Conservation (phyloP, 495 filamentous ascomycete genomes). For the Penicillium canescens region DNA sequence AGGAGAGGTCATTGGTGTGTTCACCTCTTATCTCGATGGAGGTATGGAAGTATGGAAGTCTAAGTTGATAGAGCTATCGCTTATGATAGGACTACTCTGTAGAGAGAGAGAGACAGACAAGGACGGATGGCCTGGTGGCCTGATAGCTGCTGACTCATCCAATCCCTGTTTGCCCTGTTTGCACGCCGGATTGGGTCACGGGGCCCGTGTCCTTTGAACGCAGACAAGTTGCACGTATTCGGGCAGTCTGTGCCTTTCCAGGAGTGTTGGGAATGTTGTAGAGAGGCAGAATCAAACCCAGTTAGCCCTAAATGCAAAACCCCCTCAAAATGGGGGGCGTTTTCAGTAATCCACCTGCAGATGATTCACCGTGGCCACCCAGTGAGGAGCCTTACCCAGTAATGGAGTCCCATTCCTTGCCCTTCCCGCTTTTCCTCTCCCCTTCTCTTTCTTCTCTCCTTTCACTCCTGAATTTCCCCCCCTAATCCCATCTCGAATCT, state of each 20-base stretch:
- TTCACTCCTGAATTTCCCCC: conserved; percentile 6
- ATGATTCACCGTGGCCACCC: conserved; percentile 16
- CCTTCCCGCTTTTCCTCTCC: conserved; percentile 23
- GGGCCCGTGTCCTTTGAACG: background rate
- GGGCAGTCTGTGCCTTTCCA: background rate
- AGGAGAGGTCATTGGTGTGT: background rate
- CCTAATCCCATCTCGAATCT: background rate
- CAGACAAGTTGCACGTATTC: background rate
- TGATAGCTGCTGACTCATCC: background rate
- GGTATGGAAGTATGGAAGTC: no score
- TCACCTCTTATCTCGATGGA: no score
- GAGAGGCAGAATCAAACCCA: background rate
- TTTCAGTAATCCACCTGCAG: conserved; percentile 6
- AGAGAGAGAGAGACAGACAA: no score
- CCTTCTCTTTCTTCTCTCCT: conserved; percentile 18
- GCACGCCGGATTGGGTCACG: conserved; percentile 10
- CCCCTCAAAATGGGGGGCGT: background rate
- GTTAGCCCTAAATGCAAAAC: background rate
- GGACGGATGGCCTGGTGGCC: no score
- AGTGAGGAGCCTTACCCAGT: conserved; percentile 13
- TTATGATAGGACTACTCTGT: no score
- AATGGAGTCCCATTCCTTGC: conserved; percentile 19
- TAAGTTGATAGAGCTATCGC: no score
- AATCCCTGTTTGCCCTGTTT: conserved; percentile 10
- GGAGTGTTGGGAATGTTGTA: background rate